These are phyloP conservation scores for Neofusicoccum cordaticola DNA, from an alignment of 2,329 filamentous ascomycete species.

Conservation along the genomic window DNA sequence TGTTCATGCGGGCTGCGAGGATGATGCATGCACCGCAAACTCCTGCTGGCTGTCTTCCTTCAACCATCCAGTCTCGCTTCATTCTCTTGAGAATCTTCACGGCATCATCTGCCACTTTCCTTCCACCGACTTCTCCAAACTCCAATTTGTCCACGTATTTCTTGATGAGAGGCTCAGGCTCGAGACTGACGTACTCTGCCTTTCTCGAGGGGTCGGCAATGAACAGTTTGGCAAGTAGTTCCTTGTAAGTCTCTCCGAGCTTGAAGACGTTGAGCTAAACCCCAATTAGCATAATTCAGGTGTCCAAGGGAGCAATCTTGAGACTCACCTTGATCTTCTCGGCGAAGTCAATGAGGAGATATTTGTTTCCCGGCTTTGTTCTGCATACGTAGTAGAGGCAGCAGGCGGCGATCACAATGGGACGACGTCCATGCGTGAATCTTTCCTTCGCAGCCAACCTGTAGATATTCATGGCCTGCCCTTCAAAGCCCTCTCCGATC, in stretches of 20 bases:
- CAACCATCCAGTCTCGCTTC: conserved; percentile 96
- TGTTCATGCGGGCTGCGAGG: conserved; percentile 96
- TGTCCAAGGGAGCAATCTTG: not conserved
- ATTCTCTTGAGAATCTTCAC: conserved; percentile 85
- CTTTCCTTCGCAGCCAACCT: conserved; percentile 56
- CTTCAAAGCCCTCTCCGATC: conserved; percentile 30
- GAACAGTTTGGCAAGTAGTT: conserved; percentile 65
- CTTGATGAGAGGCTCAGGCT: conserved; percentile 86
- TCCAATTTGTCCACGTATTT: conserved; percentile 90
- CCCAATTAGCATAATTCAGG: conserved; percentile 24
- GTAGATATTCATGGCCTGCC: conserved; percentile 43
- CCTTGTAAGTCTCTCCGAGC: conserved; percentile 85
- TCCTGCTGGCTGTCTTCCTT: conserved; percentile 87
- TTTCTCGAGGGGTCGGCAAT: conserved; percentile 54
- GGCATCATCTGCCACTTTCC: conserved; percentile 83
- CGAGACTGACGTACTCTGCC: conserved; percentile 56
- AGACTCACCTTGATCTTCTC: conserved; percentile 63
- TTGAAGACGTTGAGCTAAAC: conserved; percentile 81
- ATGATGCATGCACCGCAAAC: conserved; percentile 93
- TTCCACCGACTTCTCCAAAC: conserved; percentile 74
- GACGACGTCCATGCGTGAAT: conserved; percentile 68
- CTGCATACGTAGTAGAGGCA: conserved; percentile 85
- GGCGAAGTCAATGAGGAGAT: conserved; percentile 94
- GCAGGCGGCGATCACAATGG: conserved; percentile 76
- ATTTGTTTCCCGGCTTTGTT: conserved; percentile 71